Conservation (phyloP, 2,329 filamentous ascomycete species). For the Knufia fluminis region DNA sequence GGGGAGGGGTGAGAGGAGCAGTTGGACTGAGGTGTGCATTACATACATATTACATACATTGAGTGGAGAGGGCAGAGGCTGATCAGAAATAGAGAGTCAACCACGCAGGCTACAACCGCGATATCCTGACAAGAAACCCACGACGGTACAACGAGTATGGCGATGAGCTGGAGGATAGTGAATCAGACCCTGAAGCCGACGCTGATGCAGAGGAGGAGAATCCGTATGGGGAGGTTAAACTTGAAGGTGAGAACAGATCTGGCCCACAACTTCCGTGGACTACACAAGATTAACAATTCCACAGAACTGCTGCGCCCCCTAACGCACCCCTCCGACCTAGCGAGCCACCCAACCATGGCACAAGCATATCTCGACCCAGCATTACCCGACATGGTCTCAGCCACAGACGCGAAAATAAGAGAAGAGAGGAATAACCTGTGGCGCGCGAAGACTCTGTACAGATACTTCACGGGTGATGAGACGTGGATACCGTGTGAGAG, state of each 20-base stretch:
- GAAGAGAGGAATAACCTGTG: constrained; percentile 48
- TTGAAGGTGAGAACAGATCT: constrained; percentile 42
- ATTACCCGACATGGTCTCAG: constrained; percentile 47
- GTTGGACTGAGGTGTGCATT: not conserved
- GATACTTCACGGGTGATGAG: constrained; percentile 51
- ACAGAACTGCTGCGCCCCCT: constrained; percentile 53
- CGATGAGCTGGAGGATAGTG: constrained; percentile 50
- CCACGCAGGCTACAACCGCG: constrained; percentile 53
- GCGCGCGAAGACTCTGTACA: constrained; percentile 49
- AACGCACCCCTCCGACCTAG: constrained; percentile 52
- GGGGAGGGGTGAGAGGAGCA: not conserved
- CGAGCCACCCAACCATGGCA: constrained; percentile 50
- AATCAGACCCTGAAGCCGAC: constrained; percentile 50
- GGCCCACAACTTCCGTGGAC: not conserved
- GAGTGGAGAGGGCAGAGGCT: not conserved
- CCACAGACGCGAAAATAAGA: constrained; percentile 48
- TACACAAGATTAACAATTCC: too few relatives aligned
- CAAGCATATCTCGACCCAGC: constrained; percentile 50
- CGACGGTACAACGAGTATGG: constrained; percentile 55
- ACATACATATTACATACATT: not conserved
- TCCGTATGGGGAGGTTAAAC: constrained; percentile 48
- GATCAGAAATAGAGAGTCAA: constrained; percentile 43
- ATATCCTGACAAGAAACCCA: constrained; percentile 51
- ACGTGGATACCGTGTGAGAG: constrained; percentile 49
- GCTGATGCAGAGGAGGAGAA: constrained; percentile 51